Percentiles rank a stretch among this genome's conserved stretches.
These are phyloP conservation scores for Diaporthe sp. DNA, from an alignment of 2,329 filamentous ascomycete species.

Conservation along the genomic window DNA sequence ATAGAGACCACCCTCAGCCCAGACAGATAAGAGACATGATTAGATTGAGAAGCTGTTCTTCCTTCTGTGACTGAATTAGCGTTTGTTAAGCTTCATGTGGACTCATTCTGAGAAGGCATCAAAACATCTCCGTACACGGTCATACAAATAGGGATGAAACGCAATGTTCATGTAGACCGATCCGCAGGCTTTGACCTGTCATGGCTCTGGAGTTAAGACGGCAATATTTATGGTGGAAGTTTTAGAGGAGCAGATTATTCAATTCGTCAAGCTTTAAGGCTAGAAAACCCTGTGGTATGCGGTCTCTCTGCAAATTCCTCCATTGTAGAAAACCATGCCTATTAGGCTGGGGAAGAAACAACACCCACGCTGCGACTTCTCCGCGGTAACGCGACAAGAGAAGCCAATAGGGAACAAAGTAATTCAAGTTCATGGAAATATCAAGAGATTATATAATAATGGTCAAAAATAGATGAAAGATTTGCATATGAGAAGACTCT, in stretches of 20 bases:
- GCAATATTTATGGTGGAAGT: neutral
- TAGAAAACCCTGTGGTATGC: too few species aligned
- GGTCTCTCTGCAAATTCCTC: too few species aligned
- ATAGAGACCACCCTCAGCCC: slow-evolving; percentile 38
- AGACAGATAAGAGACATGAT: slow-evolving; percentile 41
- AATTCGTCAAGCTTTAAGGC: too few species aligned
- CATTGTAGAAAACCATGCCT: too few species aligned
- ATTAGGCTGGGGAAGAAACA: too few species aligned
- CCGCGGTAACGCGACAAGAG: too few species aligned
- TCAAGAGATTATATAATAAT: too few species aligned
- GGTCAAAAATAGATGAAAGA: neutral
- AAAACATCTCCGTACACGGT: neutral
- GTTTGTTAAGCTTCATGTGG: neutral
- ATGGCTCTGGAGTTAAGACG: neutral
- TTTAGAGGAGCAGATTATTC: too few species aligned
- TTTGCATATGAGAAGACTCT: neutral
- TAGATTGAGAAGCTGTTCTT: slow-evolving; percentile 31
- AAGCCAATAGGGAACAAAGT: too few species aligned
- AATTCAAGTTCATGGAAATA: too few species aligned
- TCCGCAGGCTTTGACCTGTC: neutral
- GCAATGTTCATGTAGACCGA: too few species aligned
- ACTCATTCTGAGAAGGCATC: neutral
- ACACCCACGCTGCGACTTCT: too few species aligned
- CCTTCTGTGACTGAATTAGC: neutral
- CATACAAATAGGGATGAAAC: neutral